Base-by-base conservation (phyloP, 805 yeast species). In the Saccharomycopsis fermentans region DNA sequence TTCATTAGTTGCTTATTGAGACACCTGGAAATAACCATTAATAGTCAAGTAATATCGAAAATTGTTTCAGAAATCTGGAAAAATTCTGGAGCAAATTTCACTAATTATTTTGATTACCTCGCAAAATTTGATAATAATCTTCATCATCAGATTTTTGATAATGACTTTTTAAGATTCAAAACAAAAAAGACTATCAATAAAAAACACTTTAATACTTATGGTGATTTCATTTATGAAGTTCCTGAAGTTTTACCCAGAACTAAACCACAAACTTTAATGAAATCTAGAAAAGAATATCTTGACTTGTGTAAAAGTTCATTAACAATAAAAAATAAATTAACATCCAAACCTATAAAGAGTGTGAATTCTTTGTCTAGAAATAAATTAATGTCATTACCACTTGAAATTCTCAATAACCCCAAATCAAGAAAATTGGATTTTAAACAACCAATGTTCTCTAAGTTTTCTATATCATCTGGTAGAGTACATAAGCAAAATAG, bases 121-220 rank as follows among this genome's bases (percentile, higher is more conserved):
- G 58, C 58, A n/a, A n/a, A n/a, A 32, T 40, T 55, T 32, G 58
- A 55, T 29, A 35, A 52, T 52, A 17, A 19, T 11, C 24, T 17
- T 36, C 40, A 52, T 19, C 27, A 35, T n/a, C 54, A 51, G 19
- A 51, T n/a, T 11, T 34, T 51, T 27, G 24, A 27, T 17, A 26
- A 51, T 29, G 35, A 34, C 8, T 34, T 51, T 24, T 29, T 51
- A 14, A 51, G 54, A 34, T 51, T 51, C 54, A 51, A 51, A 34
- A 51, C 54, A 51, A 51, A 51, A 51, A 51, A 51, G 16, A 27
- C 36, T 29, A 29, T 27, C 4, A 34, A 51, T 12, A 51, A 51
- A 32, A 72, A 65, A 84, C 89, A n/a, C 80, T 86, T 51, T 79
- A 80, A 14, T 32, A 37, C 43, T 6, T n/a, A 37, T 37, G 43